These are phyloP conservation scores for Microbotryum scabiosae DNA, from an alignment of 1,284 basidiomycete species.

Conservation along the genomic window DNA sequence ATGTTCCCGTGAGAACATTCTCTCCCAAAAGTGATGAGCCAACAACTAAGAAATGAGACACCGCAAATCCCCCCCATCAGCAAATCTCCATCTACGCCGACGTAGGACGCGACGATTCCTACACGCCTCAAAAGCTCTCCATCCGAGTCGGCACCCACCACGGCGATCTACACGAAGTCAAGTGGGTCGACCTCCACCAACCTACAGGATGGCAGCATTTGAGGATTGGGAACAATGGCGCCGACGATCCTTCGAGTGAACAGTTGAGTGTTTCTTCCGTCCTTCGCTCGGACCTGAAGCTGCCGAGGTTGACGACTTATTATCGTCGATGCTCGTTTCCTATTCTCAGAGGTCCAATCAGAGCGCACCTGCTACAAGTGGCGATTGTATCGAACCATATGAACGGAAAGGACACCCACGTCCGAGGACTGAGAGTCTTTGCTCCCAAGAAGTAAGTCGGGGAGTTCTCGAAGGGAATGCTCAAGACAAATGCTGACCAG, in stretches of 20 bases:
- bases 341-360: slow-evolving; percentile 63
- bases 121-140: slow-evolving; percentile 84
- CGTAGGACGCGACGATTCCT: slow-evolving; percentile 85
- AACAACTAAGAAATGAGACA: no score
- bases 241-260: slow-evolving; percentile 18
- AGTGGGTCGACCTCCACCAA: slow-evolving; percentile 72
- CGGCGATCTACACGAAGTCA: slow-evolving; percentile 84
- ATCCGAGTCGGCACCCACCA: slow-evolving; percentile 86
- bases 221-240: slow-evolving; percentile 51
- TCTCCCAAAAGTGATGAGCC: not conserved
- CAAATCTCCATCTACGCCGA: slow-evolving; percentile 86
- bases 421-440: slow-evolving; percentile 76
- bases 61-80: slow-evolving; percentile 43
- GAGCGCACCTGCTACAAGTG: slow-evolving; percentile 82
- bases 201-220: slow-evolving; percentile 95
- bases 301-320: not conserved
- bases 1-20: not conserved
- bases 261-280: not conserved
- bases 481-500: not conserved
- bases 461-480: no score
- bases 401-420: slow-evolving; percentile 98
- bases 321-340: not conserved
- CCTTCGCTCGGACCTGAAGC: not conserved
- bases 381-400: slow-evolving; percentile 89
- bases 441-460: slow-evolving; percentile 66